These are phyloP conservation scores for Candolleomyces eurysporus DNA, from an alignment of 768 basidiomycete species.

Conservation along the genomic window DNA sequence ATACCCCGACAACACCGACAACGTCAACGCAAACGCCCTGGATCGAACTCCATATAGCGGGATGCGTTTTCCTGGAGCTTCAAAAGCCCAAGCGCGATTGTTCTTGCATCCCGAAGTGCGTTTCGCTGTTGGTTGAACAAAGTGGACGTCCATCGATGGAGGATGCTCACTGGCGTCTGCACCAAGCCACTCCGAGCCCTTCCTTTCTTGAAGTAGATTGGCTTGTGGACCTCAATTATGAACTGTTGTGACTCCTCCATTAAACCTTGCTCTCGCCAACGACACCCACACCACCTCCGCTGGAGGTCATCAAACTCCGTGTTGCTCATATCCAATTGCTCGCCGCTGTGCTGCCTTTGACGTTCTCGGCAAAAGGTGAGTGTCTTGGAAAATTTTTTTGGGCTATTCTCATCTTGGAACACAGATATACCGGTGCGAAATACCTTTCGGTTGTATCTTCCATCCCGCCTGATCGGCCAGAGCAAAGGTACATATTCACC, in stretches of 20 bases:
- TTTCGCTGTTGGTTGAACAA: slow-evolving; percentile 73
- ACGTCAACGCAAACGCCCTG: slow-evolving; percentile 30
- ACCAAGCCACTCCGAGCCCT: slow-evolving; percentile 96
- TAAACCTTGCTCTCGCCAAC: slow-evolving; percentile 96
- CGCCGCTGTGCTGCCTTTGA: slow-evolving; percentile 91
- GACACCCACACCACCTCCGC: slow-evolving; percentile 77
- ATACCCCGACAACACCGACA: slow-evolving; percentile 47
- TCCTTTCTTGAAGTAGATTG: slow-evolving; percentile 93
- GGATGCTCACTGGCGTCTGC: slow-evolving; percentile 82
- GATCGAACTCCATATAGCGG: slow-evolving; percentile 61
- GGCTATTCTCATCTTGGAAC: no score
- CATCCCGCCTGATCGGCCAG: no score
- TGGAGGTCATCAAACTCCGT: slow-evolving; percentile 86
- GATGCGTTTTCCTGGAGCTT: slow-evolving; percentile 85
- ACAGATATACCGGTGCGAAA: no score
- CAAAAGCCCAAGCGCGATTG: slow-evolving; percentile 82
- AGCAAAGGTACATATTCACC: no score
- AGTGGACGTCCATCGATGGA: slow-evolving; percentile 71
- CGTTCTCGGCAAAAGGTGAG: slow-evolving; percentile 81
- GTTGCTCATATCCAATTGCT: slow-evolving; percentile 92
- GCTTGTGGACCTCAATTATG: slow-evolving; percentile 91
- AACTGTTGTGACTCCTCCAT: slow-evolving; percentile 85
- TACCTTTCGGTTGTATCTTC: no score
- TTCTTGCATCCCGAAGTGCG: slow-evolving; percentile 78
- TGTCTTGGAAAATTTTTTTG: no score